phyloP scores from a whole-genome alignment of 352 stramenopile genomes.

The Pythium sukuiense region DNA sequence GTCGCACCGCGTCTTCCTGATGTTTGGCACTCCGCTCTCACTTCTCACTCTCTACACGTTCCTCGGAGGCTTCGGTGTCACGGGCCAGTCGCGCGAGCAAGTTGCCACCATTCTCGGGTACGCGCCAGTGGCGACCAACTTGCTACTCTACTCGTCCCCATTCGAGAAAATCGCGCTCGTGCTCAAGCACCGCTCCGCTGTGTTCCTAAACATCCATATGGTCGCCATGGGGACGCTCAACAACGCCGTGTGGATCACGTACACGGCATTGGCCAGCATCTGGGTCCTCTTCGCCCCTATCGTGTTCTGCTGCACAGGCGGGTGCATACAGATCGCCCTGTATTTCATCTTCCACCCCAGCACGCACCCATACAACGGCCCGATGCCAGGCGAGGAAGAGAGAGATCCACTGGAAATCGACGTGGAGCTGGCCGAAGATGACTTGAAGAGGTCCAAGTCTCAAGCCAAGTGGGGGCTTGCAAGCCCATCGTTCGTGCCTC shows the following conservation, averaged over 20 bases:
- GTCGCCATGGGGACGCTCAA: constrained; percentile 45
- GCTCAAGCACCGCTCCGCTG: constrained; percentile 42
- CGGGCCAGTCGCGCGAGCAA: constrained; percentile 28
- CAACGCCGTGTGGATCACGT: constrained; percentile 51
- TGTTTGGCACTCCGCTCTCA: constrained; percentile 25
- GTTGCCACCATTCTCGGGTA: constrained; percentile 37
- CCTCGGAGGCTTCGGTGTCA: constrained; percentile 36
- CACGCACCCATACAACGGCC: constrained; percentile 33
- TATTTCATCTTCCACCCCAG: constrained; percentile 55
- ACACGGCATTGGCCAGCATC: constrained; percentile 37
- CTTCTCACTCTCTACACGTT: constrained; percentile 42
- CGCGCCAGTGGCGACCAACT: constrained; percentile 37
- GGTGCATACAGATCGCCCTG: constrained; percentile 36
- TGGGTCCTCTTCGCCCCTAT: constrained; percentile 61
- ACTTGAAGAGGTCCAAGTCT: neutral
- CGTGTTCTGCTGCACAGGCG: constrained; percentile 37
- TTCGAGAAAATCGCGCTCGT: constrained; percentile 56
- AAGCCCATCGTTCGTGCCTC: constrained; percentile 13
- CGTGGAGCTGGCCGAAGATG: constrained; percentile 4
- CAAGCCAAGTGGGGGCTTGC: neutral
- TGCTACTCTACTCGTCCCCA: constrained; percentile 60
- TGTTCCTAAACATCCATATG: constrained; percentile 56
- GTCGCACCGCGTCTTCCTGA: constrained; percentile 33
- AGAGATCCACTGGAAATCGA: neutral
- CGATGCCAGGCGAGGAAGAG: neutral